phyloP scores from a whole-genome alignment of 2,329 filamentous ascomycete genomes.

The Byssoonygena ceratinophila region DNA sequence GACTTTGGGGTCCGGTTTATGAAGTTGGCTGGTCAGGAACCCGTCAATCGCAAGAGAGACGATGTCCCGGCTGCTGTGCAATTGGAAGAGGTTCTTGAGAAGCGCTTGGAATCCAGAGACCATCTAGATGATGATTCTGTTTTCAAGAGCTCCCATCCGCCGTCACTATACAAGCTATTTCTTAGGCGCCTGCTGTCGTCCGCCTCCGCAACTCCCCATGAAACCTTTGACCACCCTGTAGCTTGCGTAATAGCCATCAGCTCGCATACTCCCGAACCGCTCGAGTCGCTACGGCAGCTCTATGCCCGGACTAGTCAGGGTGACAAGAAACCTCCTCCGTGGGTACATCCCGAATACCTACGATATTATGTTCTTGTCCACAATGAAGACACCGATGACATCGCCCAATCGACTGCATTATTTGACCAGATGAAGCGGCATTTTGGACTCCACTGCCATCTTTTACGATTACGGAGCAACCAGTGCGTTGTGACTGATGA shows the following conservation, averaged over 20 bases:
- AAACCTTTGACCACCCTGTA: constrained; percentile 90
- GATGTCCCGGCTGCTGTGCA: constrained; percentile 40
- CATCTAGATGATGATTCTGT: constrained; percentile 29
- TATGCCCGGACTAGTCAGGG: constrained; percentile 79
- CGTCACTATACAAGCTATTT: constrained; percentile 76
- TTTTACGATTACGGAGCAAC: constrained; percentile 72
- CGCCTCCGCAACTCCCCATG: constrained; percentile 66
- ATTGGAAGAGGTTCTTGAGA: constrained; percentile 69
- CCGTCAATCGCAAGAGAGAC: not conserved
- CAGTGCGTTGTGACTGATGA: constrained; percentile 84
- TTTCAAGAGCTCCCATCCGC: constrained; percentile 28
- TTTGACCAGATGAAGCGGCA: constrained; percentile 99
- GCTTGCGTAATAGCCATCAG: constrained; percentile 92
- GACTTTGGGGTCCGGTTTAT: constrained; percentile 86
- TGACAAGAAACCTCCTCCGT: constrained; percentile 61
- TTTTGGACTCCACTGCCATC: constrained; percentile 87
- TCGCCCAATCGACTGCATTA: constrained; percentile 73
- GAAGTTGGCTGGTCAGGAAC: constrained; percentile 44
- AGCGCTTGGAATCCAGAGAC: constrained; percentile 68
- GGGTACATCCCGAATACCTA: constrained; percentile 85
- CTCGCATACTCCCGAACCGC: constrained; percentile 70
- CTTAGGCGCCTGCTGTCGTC: constrained; percentile 72
- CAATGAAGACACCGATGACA: constrained; percentile 91
- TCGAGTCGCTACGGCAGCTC: constrained; percentile 73
- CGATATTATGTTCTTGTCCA: constrained; percentile 95